phyloP scores from a whole-genome alignment of 2,329 filamentous ascomycete species.

The Trichoderma atroviride region DNA sequence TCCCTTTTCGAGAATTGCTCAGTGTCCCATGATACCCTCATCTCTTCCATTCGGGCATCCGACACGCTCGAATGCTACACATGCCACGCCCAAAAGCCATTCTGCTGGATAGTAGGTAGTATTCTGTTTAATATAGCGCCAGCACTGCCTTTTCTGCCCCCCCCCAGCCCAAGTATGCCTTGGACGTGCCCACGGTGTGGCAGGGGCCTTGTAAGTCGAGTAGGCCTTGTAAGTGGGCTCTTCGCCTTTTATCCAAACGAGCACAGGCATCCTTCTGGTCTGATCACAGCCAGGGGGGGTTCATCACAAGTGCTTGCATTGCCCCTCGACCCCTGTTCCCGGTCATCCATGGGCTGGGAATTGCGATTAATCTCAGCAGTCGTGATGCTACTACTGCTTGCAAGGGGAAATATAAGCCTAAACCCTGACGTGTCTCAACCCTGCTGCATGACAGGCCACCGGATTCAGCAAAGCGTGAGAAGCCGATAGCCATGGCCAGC shows the following conservation, averaged over 20 bases:
- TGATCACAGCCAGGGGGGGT: slow-evolving; percentile 10
- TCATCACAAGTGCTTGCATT: not conserved
- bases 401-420: slow-evolving; percentile 5
- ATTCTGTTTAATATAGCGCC: not conserved
- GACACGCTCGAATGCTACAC: not conserved
- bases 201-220: not conserved
- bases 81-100: not conserved
- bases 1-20: not conserved
- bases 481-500: slow-evolving; percentile 10
- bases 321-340: not conserved
- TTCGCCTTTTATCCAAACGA: slow-evolving; percentile 19
- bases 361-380: not conserved
- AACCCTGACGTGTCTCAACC: not conserved
- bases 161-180: not conserved
- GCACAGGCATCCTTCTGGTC: slow-evolving; percentile 16
- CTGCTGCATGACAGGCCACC: not conserved
- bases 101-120: not conserved
- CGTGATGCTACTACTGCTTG: slow-evolving; percentile 6
- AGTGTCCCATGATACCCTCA: not conserved
- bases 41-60: not conserved
- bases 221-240: slow-evolving; percentile 14
- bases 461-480: slow-evolving; percentile 15
- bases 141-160: not conserved
- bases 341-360: not conserved
- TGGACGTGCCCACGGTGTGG: not conserved